phyloP scores from a whole-genome alignment of 306 rosid genomes.

The Oxytropis ochrocephala region DNA sequence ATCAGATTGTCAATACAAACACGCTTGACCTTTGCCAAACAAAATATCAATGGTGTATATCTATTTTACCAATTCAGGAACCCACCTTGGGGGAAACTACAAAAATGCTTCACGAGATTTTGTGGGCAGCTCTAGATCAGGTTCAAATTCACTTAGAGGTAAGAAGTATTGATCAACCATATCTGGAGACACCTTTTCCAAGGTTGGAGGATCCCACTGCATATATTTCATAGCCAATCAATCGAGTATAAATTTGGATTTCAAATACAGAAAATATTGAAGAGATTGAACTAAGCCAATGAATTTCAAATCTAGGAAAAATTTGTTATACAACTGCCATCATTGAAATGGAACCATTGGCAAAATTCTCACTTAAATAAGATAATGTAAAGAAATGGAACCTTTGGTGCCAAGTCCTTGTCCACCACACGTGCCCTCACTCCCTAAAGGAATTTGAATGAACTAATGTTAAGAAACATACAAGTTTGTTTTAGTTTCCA shows the following conservation, averaged over 20 bases:
- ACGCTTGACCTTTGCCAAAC: neutral
- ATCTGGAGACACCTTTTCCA: conserved; percentile 68
- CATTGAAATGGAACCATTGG: neutral
- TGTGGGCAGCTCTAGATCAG: conserved; percentile 70
- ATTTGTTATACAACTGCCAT: neutral
- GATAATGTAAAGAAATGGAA: conserved; percentile 12
- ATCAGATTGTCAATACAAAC: neutral
- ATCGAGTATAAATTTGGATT: neutral
- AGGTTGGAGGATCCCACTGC: conserved; percentile 97
- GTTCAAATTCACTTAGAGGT: conserved; percentile 54
- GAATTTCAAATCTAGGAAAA: neutral
- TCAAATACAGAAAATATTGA: neutral
- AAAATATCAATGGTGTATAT: conserved; percentile 6
- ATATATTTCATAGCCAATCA: conserved; percentile 11
- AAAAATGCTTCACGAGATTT: conserved; percentile 62
- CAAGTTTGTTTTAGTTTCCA: neutral
- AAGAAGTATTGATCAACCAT: conserved; percentile 79
- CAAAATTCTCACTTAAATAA: neutral
- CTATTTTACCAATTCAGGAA: neutral
- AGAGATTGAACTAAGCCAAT: neutral
- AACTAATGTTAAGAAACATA: neutral
- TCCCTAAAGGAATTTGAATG: conserved; percentile 49
- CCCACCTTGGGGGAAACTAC: conserved; percentile 11
- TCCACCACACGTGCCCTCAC: conserved; percentile 83
- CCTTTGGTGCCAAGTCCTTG: conserved; percentile 80